Conservation (phyloP, 495 filamentous ascomycete genomes). For the Penicillium bovifimosum region DNA sequence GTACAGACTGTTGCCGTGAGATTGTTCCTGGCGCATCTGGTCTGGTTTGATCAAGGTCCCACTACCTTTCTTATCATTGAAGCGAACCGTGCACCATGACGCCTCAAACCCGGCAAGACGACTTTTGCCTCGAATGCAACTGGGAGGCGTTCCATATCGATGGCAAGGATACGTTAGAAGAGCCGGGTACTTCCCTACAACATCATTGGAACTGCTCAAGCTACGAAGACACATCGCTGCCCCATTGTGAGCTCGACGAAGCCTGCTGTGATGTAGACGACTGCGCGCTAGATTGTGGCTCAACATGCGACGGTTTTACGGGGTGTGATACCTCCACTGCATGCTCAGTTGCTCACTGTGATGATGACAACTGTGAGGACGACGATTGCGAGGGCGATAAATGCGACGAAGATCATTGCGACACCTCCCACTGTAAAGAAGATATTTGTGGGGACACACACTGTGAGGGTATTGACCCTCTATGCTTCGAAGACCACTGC, state of each 20-base stretch:
- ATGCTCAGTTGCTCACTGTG: slow-evolving; percentile 39
- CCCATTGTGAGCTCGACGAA: slow-evolving; percentile 29
- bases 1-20: background rate
- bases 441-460: slow-evolving; percentile 18
- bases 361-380: slow-evolving; percentile 28
- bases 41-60: background rate
- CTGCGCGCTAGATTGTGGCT: slow-evolving; percentile 38
- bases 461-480: slow-evolving; percentile 28
- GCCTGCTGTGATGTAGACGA: slow-evolving; percentile 42
- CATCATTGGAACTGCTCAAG: slow-evolving; percentile 32
- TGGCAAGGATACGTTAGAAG: slow-evolving; percentile 23
- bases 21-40: background rate
- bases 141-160: slow-evolving; percentile 41
- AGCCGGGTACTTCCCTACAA: slow-evolving; percentile 14
- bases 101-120: slow-evolving; percentile 29
- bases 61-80: slow-evolving; percentile 1
- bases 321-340: slow-evolving; percentile 38
- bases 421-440: slow-evolving; percentile 21
- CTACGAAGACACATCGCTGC: slow-evolving; percentile 24
- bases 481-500: slow-evolving; percentile 42
- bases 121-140: slow-evolving; percentile 42
- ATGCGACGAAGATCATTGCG: slow-evolving; percentile 30
- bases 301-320: slow-evolving; percentile 41
- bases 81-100: slow-evolving; percentile 30
- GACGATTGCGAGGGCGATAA: slow-evolving; percentile 22